Conservation (phyloP, 129 eudicot species). For the Flaveria sonorensis region DNA sequence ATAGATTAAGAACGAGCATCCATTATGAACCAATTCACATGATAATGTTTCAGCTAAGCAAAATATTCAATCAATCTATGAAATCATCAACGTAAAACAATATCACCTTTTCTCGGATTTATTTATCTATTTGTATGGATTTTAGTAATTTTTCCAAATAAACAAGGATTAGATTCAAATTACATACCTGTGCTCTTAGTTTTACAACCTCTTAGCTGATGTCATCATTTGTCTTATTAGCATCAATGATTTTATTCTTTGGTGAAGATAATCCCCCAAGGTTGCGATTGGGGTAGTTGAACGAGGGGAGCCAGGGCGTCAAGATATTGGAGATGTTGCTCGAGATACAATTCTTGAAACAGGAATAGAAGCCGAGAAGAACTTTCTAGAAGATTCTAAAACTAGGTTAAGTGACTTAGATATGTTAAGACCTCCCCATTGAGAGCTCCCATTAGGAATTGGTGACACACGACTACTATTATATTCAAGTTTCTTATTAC, state of each 20-base stretch:
- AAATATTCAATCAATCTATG: slow-evolving; percentile 5
- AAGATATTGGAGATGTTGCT: slow-evolving; percentile 91
- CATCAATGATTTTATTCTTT: slow-evolving; percentile 60
- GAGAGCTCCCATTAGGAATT: slow-evolving; percentile 75
- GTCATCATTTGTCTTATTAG: slow-evolving; percentile 57
- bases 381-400: slow-evolving; percentile 87
- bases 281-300: slow-evolving; percentile 98
- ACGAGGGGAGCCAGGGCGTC: slow-evolving; percentile 95
- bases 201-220: slow-evolving; percentile 70
- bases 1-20: too few relatives aligned
- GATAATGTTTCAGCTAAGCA: not conserved
- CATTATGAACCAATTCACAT: not conserved
- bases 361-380: slow-evolving; percentile 97
- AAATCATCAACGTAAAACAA: not conserved
- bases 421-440: too few relatives aligned
- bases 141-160: not conserved
- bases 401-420: slow-evolving; percentile 81
- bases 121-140: not conserved
- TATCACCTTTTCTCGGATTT: not conserved
- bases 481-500: slow-evolving; percentile 80
- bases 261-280: slow-evolving; percentile 88
- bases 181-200: slow-evolving; percentile 82
- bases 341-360: slow-evolving; percentile 97
- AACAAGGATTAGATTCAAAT: slow-evolving; percentile 19
- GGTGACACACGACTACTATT: slow-evolving; percentile 95